Base-by-base conservation (phyloP, 2,329 filamentous ascomycete species). In the Chrysoporthe cubensis region DNA sequence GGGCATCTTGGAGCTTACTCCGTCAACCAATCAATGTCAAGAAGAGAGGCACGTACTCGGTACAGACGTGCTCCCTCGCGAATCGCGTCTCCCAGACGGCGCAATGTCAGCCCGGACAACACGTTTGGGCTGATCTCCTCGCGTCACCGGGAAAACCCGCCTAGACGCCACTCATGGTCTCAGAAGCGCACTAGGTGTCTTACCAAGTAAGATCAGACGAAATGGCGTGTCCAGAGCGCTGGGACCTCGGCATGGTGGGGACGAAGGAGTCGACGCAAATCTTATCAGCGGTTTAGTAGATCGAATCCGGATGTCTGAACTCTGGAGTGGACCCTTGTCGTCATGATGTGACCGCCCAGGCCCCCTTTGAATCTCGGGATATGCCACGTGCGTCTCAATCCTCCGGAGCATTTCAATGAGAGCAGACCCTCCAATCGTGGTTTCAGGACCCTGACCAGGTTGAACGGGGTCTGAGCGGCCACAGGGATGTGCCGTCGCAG, bases 321-420 rank as follows among this genome's bases (percentile, higher is more conserved):
- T 5, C 48, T 5, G 26, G 11, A 21, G 48, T 32, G 13, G 48
- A 52, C 13, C 58, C 40, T 42, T 46, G 42, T 32, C n/a, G 8
- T 46, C 4, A n/a, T 40, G 42, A 32, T 61, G 44, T 59, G 57
- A 59, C 37, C 37, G n/a, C 18, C 37, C 13, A n/a, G 11, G 37
- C 16, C 13, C 11, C n/a, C 14, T 21, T 26, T n/a, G 26, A 62
- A 62, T 62, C 26, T 62, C 59, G 59, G 59, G 18, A 48, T 7
- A 48, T 62, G 59, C 59, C 59, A 62, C 59, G 59, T 62, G 59
- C 59, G 44, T 40, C 34, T 40, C 18, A 57, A n/a, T 57, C 18
- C 32, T 26, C 40, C 34, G 54, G 54, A 32, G 21, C 26, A 44
- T 62, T 50, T 48, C 43, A 37, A 37, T 13, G 44, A 62, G 11